phyloP scores from a whole-genome alignment of 495 filamentous ascomycete species.

The Penicillium canescens region DNA sequence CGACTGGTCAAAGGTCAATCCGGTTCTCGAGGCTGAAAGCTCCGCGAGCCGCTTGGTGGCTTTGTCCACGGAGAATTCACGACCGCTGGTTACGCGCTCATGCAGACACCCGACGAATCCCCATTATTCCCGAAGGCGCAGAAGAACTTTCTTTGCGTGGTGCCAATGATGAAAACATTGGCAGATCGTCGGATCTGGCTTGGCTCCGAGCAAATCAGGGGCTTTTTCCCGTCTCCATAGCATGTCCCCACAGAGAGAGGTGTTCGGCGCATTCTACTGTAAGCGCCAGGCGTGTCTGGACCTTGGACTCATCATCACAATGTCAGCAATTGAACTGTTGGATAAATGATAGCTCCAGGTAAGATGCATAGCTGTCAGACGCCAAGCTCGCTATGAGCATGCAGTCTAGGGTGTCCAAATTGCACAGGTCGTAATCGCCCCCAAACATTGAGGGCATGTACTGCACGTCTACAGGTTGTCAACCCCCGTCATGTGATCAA shows the following conservation, averaged over 20 bases:
- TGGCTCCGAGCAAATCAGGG: no score
- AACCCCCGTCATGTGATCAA: neutral
- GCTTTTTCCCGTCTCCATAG: no score
- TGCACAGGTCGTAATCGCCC: no score
- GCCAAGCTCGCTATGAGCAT: no score
- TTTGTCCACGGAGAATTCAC: conserved; percentile 24
- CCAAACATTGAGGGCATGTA: no score
- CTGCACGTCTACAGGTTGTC: no score
- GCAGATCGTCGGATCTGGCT: neutral
- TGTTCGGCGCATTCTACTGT: no score
- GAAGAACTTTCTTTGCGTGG: conserved; percentile 11
- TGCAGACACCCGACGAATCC: conserved; percentile 3
- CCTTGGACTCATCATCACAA: neutral
- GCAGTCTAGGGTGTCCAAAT: no score
- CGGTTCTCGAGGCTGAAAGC: conserved; percentile 25
- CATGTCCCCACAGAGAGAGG: no score
- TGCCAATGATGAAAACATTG: neutral
- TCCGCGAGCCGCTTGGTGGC: conserved; percentile 23
- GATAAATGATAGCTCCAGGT: neutral
- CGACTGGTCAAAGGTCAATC: conserved; percentile 19
- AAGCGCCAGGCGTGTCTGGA: neutral
- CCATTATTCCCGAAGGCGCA: conserved; percentile 6
- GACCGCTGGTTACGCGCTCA: conserved; percentile 31
- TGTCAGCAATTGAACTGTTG: neutral
- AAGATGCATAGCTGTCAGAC: no score